Base-by-base conservation (phyloP, 345 rosid species). In the Eucalyptus rudis region DNA sequence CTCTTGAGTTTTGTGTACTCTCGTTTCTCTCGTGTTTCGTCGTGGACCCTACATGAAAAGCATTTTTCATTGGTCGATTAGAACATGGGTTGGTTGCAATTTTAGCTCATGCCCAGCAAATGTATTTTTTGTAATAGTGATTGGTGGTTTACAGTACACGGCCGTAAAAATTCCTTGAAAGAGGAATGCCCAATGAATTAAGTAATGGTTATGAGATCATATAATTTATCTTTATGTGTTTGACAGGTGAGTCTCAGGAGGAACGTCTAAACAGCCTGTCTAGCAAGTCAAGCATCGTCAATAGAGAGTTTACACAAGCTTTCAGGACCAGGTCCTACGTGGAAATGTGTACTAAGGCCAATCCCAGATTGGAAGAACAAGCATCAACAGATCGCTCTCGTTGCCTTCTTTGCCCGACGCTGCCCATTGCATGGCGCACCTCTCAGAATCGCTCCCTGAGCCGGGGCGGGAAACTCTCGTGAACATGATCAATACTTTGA, bases 291-390 rank as follows among this genome's bases (percentile, higher is more conserved):
- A 94, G 94, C 25, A 94, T 89, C 88, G 95, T 97, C 27, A 93
- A 93, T 86, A 96, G 95, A 86, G 99, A 97, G 89, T 96, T 95
- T 95, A 94, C 92, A 90, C 93, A 94, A 94, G 98, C 96, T 87
- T 95, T 97, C 88, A 95, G 96, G 87, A 96, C 97, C 58, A 90
- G 89, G 27, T 97, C 99, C 56, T 96, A 95, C 88, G 62, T 91
- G 22, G 97, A 96, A 80, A 92, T 94, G 93, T 92, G 95, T 88
- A 93, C 45, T 89, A 92, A 94, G 89, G 94, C 86, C 94, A 94
- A 24, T 93, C 90, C 83, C 94, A 95, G 90, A 86, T 94, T 83
- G 91, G 86, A 79, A 68, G 88, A 25, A 45, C 89, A 10, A 87
- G 81, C 89, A 47, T 36, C 83, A 10, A 91, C 94, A 14, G 87